These are phyloP conservation scores for Cercospora janseana DNA, from an alignment of 2,329 filamentous ascomycete species.

Conservation along the genomic window DNA sequence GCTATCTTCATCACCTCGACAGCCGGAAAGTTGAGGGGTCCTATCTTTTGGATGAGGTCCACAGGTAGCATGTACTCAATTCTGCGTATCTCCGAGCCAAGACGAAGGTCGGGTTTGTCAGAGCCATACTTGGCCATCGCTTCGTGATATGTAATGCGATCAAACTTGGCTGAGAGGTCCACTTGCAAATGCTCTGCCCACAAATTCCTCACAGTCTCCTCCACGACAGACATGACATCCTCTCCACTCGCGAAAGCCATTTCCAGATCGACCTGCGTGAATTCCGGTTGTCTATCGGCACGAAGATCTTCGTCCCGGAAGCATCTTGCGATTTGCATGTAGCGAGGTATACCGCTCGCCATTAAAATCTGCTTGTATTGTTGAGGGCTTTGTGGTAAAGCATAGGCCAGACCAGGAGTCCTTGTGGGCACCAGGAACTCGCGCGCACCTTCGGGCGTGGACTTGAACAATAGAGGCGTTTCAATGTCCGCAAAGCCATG, in stretches of 20 bases:
- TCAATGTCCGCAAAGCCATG: constrained; percentile 75
- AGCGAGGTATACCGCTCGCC: constrained; percentile 77
- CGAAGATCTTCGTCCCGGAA: constrained; percentile 93
- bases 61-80: constrained; percentile 63
- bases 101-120: constrained; percentile 88
- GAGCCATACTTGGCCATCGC: constrained; percentile 79
- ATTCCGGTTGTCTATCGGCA: constrained; percentile 92
- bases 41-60: constrained; percentile 73
- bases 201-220: constrained; percentile 54
- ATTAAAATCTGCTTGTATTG: constrained; percentile 99
- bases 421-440: constrained; percentile 93
- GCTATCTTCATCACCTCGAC: constrained; percentile 73
- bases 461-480: constrained; percentile 94
- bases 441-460: constrained; percentile 89
- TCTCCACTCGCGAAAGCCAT: constrained; percentile 78
- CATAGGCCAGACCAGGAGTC: constrained; percentile 73
- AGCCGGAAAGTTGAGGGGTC: constrained; percentile 63
- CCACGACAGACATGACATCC: constrained; percentile 64
- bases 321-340: constrained; percentile 91
- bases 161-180: constrained; percentile 51
- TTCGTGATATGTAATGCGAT: constrained; percentile 66
- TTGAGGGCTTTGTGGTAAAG: constrained; percentile 91
- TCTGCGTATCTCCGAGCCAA: constrained; percentile 62
- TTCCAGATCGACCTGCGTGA: constrained; percentile 93
- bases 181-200: constrained; percentile 53